Percentiles rank a stretch among this genome's conserved stretches.
Conservation (phyloP, 2,329 filamentous ascomycete genomes). For the Colletotrichum graminicola region DNA sequence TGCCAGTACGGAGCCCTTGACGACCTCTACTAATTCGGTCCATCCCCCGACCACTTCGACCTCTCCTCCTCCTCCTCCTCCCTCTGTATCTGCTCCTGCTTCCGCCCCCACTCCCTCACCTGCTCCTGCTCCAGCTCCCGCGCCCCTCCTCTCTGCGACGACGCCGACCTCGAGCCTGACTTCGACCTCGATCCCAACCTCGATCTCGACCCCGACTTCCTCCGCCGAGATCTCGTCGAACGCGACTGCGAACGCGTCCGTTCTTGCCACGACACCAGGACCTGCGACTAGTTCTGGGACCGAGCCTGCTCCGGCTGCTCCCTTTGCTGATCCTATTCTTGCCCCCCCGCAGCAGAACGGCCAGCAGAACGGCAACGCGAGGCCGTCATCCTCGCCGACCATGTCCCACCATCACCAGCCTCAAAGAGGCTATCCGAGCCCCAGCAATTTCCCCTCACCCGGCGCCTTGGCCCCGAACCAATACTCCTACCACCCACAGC, state of each 20-base stretch:
- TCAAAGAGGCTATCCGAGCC: slow-evolving; percentile 43
- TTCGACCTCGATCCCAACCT: slow-evolving; percentile 31
- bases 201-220: slow-evolving; percentile 29
- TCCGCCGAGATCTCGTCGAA: slow-evolving; percentile 27
- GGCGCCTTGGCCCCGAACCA: slow-evolving; percentile 26
- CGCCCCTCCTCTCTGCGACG: slow-evolving; percentile 16
- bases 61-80: slow-evolving; percentile 28
- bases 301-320: slow-evolving; percentile 9
- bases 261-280: slow-evolving; percentile 6
- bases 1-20: slow-evolving; percentile 33
- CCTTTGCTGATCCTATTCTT: slow-evolving; percentile 12
- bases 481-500: slow-evolving; percentile 43
- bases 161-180: slow-evolving; percentile 16
- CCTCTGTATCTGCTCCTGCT: neutral
- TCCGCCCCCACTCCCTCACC: neutral
- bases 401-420: slow-evolving; percentile 44
- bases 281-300: slow-evolving; percentile 14
- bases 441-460: slow-evolving; percentile 37
- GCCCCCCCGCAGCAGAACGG: slow-evolving; percentile 14
- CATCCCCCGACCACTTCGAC: slow-evolving; percentile 31
- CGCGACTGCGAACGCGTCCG: slow-evolving; percentile 26
- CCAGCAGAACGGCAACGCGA: slow-evolving; percentile 41
- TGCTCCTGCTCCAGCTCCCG: neutral
- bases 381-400: slow-evolving; percentile 42
- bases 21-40: slow-evolving; percentile 39